Evolutionary conservation across 305 asterid genomes (phyloP).

Genomic region (Fraxinus latifolia): DNA sequence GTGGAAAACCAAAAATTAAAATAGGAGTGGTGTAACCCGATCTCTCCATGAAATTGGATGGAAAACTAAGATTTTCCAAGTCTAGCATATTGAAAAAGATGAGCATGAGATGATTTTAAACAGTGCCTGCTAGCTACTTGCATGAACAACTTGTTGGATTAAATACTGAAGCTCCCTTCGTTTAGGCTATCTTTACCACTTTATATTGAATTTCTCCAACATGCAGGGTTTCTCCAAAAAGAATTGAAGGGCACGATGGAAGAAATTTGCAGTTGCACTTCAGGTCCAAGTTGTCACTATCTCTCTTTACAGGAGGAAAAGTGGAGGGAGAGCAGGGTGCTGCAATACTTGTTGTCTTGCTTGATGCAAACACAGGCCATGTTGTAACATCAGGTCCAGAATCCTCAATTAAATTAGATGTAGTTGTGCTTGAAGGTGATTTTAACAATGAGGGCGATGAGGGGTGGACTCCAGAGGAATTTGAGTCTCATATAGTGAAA

Average conservation of each 20-base stretch:
- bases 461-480: constrained; percentile 81
- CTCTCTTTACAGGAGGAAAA: constrained; percentile 93
- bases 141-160: background rate
- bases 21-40: background rate
- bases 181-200: constrained; percentile 18
- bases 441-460: constrained; percentile 85
- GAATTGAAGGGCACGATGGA: constrained; percentile 85
- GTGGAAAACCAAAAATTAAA: background rate
- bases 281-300: constrained; percentile 81
- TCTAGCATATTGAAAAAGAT: background rate
- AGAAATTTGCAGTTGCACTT: constrained; percentile 83
- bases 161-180: background rate
- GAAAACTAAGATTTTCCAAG: background rate
- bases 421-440: constrained; percentile 95
- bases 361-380: constrained; percentile 63
- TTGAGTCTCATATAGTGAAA: constrained; percentile 80
- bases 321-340: constrained; percentile 94
- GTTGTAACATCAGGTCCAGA: constrained; percentile 80
- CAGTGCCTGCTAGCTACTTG: background rate
- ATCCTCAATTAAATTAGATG: constrained; percentile 67
- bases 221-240: constrained; percentile 83
- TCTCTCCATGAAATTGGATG: background rate
- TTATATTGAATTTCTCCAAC: constrained; percentile 7
- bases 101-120: background rate
- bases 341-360: constrained; percentile 70